A percentile compares a stretch with the other conserved stretches of the same genome.
These are phyloP conservation scores for Chamaecyparis obtusa DNA, from an alignment of 75 land plant species.

Conservation along the genomic window DNA sequence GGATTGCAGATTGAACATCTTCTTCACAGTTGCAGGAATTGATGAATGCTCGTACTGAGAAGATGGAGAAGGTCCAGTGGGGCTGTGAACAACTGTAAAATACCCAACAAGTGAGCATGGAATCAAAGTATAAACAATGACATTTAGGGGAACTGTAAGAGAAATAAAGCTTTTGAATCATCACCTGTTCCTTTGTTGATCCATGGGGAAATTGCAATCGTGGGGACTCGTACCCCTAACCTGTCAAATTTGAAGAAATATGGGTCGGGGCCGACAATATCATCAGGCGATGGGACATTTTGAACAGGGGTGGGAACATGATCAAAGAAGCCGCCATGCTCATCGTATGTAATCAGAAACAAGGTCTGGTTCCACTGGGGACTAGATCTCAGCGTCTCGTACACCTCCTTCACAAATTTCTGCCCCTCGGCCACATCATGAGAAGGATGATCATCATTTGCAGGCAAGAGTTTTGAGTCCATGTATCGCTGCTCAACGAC, in stretches of 20 bases:
- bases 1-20: slow-evolving; percentile 68
- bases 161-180: background rate
- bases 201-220: slow-evolving; percentile 83
- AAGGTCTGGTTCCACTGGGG: slow-evolving; percentile 88
- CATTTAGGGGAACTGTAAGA: no score
- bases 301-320: slow-evolving; percentile 77
- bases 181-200: slow-evolving; percentile 78
- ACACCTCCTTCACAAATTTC: slow-evolving; percentile 84
- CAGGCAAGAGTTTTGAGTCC: slow-evolving; percentile 50
- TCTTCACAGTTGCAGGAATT: slow-evolving; percentile 85
- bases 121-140: background rate
- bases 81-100: slow-evolving; percentile 73
- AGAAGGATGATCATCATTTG: slow-evolving; percentile 90
- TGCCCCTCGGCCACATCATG: slow-evolving; percentile 87
- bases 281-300: slow-evolving; percentile 80
- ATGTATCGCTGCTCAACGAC: slow-evolving; percentile 29
- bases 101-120: background rate
- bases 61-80: slow-evolving; percentile 56
- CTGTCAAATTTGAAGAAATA: slow-evolving; percentile 70
- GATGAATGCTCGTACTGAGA: slow-evolving; percentile 96
- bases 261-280: slow-evolving; percentile 65
- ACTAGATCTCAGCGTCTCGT: slow-evolving; percentile 75
- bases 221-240: slow-evolving; percentile 84
- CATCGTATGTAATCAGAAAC: slow-evolving; percentile 79
- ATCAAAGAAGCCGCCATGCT: slow-evolving; percentile 90